Evolutionary conservation across 345 rosid species (phyloP).

Genomic region (Turritis glabra): DNA sequence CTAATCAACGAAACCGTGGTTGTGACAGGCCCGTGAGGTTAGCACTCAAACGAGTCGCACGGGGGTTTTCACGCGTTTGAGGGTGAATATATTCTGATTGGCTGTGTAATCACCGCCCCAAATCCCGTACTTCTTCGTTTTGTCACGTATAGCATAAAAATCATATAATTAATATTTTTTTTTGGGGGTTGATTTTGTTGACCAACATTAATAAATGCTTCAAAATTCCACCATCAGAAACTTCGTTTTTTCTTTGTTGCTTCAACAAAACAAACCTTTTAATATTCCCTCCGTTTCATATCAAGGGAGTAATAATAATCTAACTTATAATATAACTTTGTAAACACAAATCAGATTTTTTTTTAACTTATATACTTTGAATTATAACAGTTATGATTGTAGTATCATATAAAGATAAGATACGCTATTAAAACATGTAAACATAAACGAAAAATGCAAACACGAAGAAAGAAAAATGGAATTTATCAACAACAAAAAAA

Average conservation of each 20-base stretch:
- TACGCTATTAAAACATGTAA: not conserved
- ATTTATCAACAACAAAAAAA: not conserved
- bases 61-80: constrained; percentile 33
- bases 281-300: no score
- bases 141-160: constrained; percentile 29
- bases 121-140: constrained; percentile 31
- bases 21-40: constrained; percentile 24
- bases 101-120: constrained; percentile 28
- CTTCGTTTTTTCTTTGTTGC: not conserved
- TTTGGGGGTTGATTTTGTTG: constrained; percentile 28
- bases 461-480: not conserved
- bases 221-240: not conserved
- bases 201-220: constrained; percentile 22
- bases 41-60: constrained; percentile 18
- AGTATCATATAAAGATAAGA: not conserved
- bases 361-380: not conserved
- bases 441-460: not conserved
- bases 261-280: not conserved
- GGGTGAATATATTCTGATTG: constrained; percentile 17
- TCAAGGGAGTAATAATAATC: no score
- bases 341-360: not conserved
- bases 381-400: not conserved
- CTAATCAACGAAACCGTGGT: not conserved
- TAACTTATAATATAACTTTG: not conserved
- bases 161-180: not conserved